Conservation (phyloP, 2,329 filamentous ascomycete genomes). For the Rutstroemia sydowiana region DNA sequence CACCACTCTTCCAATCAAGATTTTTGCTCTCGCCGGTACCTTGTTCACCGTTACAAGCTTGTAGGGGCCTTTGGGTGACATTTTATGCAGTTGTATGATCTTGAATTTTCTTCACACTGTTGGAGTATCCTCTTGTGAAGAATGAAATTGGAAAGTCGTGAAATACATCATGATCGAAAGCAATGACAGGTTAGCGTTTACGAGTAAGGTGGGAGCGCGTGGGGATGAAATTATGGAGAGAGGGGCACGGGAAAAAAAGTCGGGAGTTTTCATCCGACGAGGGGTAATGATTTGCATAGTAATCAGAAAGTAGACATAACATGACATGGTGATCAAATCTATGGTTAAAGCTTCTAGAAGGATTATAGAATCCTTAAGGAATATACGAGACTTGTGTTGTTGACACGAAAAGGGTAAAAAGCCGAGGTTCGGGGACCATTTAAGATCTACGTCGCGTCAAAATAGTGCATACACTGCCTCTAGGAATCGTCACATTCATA, state of each 20-base stretch:
- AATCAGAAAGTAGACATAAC: neutral
- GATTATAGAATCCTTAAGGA: neutral
- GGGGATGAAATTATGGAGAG: neutral
- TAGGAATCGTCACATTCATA: no score
- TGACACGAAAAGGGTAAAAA: neutral
- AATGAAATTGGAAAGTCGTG: neutral
- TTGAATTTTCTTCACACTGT: no score
- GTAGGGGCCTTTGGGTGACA: conserved; percentile 46
- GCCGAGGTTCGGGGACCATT: neutral
- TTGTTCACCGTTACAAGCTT: conserved; percentile 62
- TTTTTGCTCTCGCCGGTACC: conserved; percentile 56
- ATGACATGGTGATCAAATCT: no score
- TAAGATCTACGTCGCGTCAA: neutral
- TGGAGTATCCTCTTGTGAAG: neutral
- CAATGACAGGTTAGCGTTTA: no score
- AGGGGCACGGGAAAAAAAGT: neutral
- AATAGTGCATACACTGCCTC: no score
- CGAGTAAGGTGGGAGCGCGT: conserved; percentile 1
- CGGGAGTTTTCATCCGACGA: neutral
- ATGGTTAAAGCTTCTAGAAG: neutral
- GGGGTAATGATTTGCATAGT: neutral
- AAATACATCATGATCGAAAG: no score
- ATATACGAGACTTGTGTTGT: neutral
- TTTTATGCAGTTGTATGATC: no score
- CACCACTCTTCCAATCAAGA: conserved; percentile 52